Evolutionary conservation across 306 rosid genomes (phyloP), one percentile per base, ranked within the genome.

Genomic region (Vicia faba): DNA sequence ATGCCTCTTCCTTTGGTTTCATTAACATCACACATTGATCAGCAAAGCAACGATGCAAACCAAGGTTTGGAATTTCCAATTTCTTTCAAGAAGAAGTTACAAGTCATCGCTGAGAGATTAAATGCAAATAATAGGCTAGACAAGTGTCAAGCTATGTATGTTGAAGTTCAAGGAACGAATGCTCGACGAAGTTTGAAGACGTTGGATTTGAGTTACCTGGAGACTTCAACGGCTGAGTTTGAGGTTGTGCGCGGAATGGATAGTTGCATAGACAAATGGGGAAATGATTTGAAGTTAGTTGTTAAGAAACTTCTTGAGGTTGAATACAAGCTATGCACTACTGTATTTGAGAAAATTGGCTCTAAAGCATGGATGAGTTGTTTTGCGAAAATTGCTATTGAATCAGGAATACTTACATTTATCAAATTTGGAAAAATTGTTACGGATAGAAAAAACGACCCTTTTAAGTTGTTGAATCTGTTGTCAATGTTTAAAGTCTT

Each of bases 381-480:
- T 73, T 85, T 88, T 48, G 89, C 87, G 7, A 78, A 70, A 74
- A 81, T 93, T 28, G 83, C 90, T 0, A 36, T 65, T 23, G 84
- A 82, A 38, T 90, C 89, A 1, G 88, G 86, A 66, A 81, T 93
- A 33, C 45, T 76, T 50, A 83, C 87, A 48, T 81, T 93, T 68
- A 87, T 90, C 64, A 79, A 60, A 61, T 93, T 93, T 60, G 99
- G 95, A 75, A 85, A 56, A 61, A 49, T 44, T 23, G 81, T 85
- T 8, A 36, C 91, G 19, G 79, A 72, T 68, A 83, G 79, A 31
- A 90, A 80, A 73, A 85, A 70, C 28, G 85, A 85, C 16, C 90
- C 97, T 45, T 72, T 83, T 70, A 90, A 86, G 82, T 79, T 93
- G 68, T 69, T 93, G 78, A 93, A 82, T 80, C 78, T 93, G 25